These are phyloP conservation scores for Detonula confervacea DNA, from an alignment of 352 stramenopile species.

Conservation along the genomic window DNA sequence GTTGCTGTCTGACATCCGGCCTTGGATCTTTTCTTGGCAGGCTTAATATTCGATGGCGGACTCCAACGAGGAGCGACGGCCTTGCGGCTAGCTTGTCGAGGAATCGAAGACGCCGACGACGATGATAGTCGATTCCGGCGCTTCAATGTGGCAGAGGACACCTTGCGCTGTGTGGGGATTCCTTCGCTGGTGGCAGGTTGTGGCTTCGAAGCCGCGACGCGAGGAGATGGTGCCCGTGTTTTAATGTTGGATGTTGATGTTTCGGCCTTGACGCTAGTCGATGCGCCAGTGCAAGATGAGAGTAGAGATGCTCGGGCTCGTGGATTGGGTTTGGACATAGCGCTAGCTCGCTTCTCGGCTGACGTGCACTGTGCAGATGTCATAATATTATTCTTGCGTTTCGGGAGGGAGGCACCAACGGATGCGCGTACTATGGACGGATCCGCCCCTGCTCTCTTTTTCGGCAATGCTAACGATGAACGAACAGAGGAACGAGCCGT, in stretches of 20 bases:
- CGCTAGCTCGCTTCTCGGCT: background rate
- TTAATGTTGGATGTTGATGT: no score
- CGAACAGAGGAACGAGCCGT: background rate
- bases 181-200: background rate
- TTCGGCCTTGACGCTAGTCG: background rate
- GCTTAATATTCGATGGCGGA: conserved; percentile 34
- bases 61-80: conserved; percentile 12
- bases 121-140: conserved; percentile 8
- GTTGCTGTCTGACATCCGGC: background rate
- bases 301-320: background rate
- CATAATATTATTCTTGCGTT: no score
- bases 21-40: conserved; percentile 41
- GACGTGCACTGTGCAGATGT: no score
- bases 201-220: background rate
- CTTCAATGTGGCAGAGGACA: conserved; percentile 9
- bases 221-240: no score
- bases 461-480: background rate
- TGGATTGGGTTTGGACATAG: background rate
- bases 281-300: background rate
- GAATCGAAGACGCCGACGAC: background rate
- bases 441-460: background rate
- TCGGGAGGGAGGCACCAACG: no score
- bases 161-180: conserved; percentile 8
- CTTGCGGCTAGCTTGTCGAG: conserved; percentile 17
- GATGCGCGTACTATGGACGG: no score